Base-by-base conservation (phyloP, 495 filamentous ascomycete species). In the Entonaema liquescens region DNA sequence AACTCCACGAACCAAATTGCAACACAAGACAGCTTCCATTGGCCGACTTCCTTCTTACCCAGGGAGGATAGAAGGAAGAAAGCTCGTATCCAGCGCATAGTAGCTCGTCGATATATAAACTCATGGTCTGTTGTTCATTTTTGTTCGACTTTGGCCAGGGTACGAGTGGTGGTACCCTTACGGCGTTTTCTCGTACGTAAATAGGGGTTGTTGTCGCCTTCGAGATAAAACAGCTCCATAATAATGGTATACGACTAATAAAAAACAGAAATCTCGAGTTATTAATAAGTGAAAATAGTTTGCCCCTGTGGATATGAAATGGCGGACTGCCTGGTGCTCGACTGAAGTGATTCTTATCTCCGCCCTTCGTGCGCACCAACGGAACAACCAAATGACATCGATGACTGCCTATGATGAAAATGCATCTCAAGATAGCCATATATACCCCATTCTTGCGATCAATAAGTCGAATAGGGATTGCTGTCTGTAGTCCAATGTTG, bases 251-350 rank as follows among this genome's bases (percentile, higher is more conserved):
- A 8, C 63, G 40, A n/a, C 42, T 66, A 15, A 59, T 42, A 5
- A 33, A 5, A 42, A 40, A 59, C 6, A 66, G 9, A 2, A 40
- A 42, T 42, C 40, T 66, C 2, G 63, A 66, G 19, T 23, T 29
- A 0, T 59, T 59, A 1, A 66, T 59, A 5, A 66, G 21, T 12
- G 54, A 66, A 28, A 66, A 28, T 1, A 66, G 9, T n/a, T 66
- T 59, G 13, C 47, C 54, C 33, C 63, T 66, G 8, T 42, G 55
- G 4, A 66, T 31, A 15, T 59, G 55, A 31, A 66, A 66, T 1
- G 63, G 63, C 1, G 44, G 63, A 15, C 63, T 66, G 7, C 63
- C 63, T 23, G 63, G 55, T 12, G 63, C 63, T 38, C 63, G 53
- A n/a, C 63, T 66, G 33, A 53, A 66, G 35, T 66, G 63, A 23